These are phyloP conservation scores for Proliferodiscus dingleyae DNA, from an alignment of 2,329 filamentous ascomycete genomes.

Conservation along the genomic window DNA sequence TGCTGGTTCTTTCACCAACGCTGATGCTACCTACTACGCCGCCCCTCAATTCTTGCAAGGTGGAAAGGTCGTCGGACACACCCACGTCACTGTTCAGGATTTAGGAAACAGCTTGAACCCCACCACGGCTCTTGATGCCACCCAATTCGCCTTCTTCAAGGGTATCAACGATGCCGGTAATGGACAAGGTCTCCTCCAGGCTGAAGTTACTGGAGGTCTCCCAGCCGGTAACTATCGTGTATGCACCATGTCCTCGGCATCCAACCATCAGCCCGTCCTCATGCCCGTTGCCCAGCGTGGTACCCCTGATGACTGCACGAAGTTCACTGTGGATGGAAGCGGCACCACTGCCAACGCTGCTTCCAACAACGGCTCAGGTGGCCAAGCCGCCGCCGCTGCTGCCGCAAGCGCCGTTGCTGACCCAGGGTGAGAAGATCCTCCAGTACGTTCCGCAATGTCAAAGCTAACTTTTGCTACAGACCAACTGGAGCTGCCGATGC, in stretches of 20 bases:
- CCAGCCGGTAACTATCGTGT: slow-evolving; percentile 40
- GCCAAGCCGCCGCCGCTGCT: slow-evolving; percentile 9
- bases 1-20: slow-evolving; percentile 37
- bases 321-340: slow-evolving; percentile 36
- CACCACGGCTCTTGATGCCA: slow-evolving; percentile 27
- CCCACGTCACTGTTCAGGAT: slow-evolving; percentile 36
- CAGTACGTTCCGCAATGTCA: no score
- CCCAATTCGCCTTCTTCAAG: slow-evolving; percentile 37
- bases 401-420: slow-evolving; percentile 2
- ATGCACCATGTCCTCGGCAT: slow-evolving; percentile 38
- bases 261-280: slow-evolving; percentile 40
- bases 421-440: not conserved
- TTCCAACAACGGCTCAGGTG: slow-evolving; percentile 14
- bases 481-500: not conserved
- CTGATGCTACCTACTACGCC: slow-evolving; percentile 35
- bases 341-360: slow-evolving; percentile 14
- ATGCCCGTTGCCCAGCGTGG: slow-evolving; percentile 43
- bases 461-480: no score
- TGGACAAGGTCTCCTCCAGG: slow-evolving; percentile 35
- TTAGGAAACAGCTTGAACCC: slow-evolving; percentile 33
- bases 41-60: slow-evolving; percentile 34
- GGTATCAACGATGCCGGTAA: slow-evolving; percentile 39
- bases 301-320: slow-evolving; percentile 42
- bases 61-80: slow-evolving; percentile 35
- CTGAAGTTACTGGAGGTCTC: slow-evolving; percentile 36